Percentiles rank a stretch among this genome's conserved stretches.
Conservation (phyloP, 345 rosid genomes). For the Microcos paniculata region DNA sequence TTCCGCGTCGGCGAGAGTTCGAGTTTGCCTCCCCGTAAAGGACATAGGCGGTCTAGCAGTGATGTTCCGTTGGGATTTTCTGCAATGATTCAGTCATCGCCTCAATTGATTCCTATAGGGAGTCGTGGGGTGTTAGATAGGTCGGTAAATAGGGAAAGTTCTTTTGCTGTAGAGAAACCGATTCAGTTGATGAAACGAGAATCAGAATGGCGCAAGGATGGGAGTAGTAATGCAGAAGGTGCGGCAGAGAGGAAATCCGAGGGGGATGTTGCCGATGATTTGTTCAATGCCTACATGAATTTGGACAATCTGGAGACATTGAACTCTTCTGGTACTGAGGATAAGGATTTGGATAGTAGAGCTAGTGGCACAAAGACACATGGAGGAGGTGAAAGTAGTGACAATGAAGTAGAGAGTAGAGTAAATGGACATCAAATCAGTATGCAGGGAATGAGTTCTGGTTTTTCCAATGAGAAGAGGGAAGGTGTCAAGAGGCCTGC, state of each 20-base stretch:
- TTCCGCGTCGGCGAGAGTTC: constrained; percentile 30
- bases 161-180: constrained; percentile 24
- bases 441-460: constrained; percentile 23
- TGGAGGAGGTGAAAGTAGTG: constrained; percentile 65
- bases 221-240: constrained; percentile 36
- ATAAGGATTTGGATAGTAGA: constrained; percentile 58
- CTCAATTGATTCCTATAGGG: constrained; percentile 25
- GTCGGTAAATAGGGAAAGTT: constrained; percentile 22
- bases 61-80: constrained; percentile 53
- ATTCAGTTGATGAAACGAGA: constrained; percentile 32
- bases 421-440: constrained; percentile 38
- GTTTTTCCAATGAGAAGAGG: constrained; percentile 33
- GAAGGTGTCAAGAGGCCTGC: constrained; percentile 66
- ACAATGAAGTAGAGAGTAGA: constrained; percentile 69
- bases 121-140: constrained; percentile 14
- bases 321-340: constrained; percentile 69
- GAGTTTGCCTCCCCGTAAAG: constrained; percentile 45
- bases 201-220: constrained; percentile 35
- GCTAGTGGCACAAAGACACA: constrained; percentile 61
- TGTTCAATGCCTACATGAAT: constrained; percentile 64
- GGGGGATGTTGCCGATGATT: constrained; percentile 58
- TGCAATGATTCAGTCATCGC: constrained; percentile 39
- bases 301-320: constrained; percentile 59
- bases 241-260: constrained; percentile 43
- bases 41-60: constrained; percentile 60